Evolutionary conservation across 768 basidiomycete species (phyloP), one percentile per base, ranked within the genome.

Genomic region (Saitozyma sp.): DNA sequence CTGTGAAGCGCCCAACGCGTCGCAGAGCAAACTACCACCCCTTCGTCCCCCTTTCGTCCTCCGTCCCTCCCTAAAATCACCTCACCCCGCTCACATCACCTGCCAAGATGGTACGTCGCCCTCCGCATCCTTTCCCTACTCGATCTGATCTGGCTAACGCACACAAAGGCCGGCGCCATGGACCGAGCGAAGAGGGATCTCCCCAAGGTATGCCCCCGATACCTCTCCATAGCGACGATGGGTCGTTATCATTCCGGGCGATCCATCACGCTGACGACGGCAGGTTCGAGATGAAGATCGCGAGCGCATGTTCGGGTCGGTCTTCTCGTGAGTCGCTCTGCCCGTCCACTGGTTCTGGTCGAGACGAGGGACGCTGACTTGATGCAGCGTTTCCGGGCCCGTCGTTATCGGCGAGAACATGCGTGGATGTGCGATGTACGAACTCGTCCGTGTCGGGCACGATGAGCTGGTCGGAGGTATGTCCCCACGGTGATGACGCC

Each of bases 351-450:
- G 37, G 16, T 3, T 71, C 93, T 11, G 13, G 45, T 46, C 29
- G 29, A 29, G 5, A 29, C 29, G 29, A 5, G 29, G 29, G 29
- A 29, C 29, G 29, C 45, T 46, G 13, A 46, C n/a, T 46, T 46
- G 91, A 8, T 92, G 86, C 78, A 94, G 94, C 65, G 96, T 99
- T 46, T 99, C 96, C 45, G 96, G 96, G 49, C 96, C 96, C 55
- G 95, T 97, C 83, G 95, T 99, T 74, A 88, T 98, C 77, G 94
- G 93, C 65, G 90, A 89, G 84, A 93, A 94, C 82, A 97, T 62
- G 95, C 93, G 69, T 92, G 98, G 96, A 91, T 95, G 81, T 92
- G 97, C 81, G 87, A 98, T 67, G 96, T 83, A 71, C 74, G 78
- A 78, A 54, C 60, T 77, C 43, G 78, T 95, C 60, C 90, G 96